Evolutionary conservation across 1,284 basidiomycete species (phyloP).

Genomic region (Omphalotus olearius): DNA sequence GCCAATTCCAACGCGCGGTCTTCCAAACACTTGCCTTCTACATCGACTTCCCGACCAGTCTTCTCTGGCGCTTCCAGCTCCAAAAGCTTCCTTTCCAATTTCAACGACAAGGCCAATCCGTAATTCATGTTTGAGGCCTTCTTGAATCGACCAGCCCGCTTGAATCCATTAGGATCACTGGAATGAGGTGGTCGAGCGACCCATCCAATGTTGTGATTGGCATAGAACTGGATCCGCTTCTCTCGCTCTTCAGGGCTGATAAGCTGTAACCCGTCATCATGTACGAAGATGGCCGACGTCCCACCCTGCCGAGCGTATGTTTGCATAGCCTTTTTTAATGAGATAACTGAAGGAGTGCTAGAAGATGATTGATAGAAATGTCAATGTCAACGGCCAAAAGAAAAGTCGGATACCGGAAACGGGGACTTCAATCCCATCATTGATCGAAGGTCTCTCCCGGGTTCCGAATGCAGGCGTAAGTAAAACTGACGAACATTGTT

Average conservation of each 20-base stretch:
- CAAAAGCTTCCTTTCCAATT: conserved; percentile 68
- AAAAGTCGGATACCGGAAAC: too few relatives aligned
- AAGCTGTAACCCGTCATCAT: conserved; percentile 72
- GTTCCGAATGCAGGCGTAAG: too few relatives aligned
- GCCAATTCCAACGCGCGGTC: conserved; percentile 62
- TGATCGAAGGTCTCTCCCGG: too few relatives aligned
- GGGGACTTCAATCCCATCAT: too few relatives aligned
- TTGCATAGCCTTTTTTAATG: conserved; percentile 82
- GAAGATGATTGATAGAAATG: conserved; percentile 8
- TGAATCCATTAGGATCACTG: conserved; percentile 56
- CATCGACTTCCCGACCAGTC: neutral
- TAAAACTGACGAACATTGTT: conserved; percentile 51
- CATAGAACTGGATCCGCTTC: conserved; percentile 69
- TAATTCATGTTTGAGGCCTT: conserved; percentile 92
- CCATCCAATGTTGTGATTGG: conserved; percentile 79
- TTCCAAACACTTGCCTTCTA: conserved; percentile 40
- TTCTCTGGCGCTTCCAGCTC: conserved; percentile 41
- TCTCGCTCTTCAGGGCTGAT: conserved; percentile 59
- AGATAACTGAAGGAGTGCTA: conserved; percentile 72
- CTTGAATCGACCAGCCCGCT: conserved; percentile 86
- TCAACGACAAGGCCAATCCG: conserved; percentile 66
- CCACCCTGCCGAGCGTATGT: conserved; percentile 83
- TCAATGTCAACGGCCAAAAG: too few relatives aligned
- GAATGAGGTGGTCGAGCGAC: conserved; percentile 75
- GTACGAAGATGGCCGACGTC: conserved; percentile 70